These are phyloP conservation scores for Penicillium robsamsonii DNA, from an alignment of 495 filamentous ascomycete species.

Conservation along the genomic window DNA sequence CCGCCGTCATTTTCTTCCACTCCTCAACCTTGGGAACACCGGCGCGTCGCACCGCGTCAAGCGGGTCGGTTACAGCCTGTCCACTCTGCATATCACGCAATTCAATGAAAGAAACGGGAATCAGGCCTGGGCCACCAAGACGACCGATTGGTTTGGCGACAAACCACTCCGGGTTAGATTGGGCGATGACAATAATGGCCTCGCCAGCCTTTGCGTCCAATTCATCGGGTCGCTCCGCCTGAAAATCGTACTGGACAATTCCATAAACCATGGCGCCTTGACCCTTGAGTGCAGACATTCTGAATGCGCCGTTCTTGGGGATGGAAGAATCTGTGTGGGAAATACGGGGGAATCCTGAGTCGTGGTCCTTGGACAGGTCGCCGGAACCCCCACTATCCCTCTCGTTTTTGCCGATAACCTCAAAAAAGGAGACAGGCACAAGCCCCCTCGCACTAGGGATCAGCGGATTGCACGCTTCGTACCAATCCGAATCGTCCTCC, in stretches of 20 bases:
- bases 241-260: slow-evolving; percentile 95
- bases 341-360: slow-evolving; percentile 69
- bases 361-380: slow-evolving; percentile 63
- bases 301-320: slow-evolving; percentile 38
- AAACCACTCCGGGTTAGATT: slow-evolving; percentile 99
- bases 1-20: slow-evolving; percentile 99
- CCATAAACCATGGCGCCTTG: slow-evolving; percentile 90
- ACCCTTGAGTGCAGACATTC: slow-evolving; percentile 58
- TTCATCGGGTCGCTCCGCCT: slow-evolving; percentile 91
- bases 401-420: slow-evolving; percentile 84
- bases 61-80: slow-evolving; percentile 74
- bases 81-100: slow-evolving; percentile 91
- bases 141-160: slow-evolving; percentile 97
- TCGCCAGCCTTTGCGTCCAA: slow-evolving; percentile 93
- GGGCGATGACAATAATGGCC: slow-evolving; percentile 96
- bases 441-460: slow-evolving; percentile 84
- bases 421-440: slow-evolving; percentile 91
- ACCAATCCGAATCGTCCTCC: slow-evolving; percentile 94
- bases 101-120: slow-evolving; percentile 96
- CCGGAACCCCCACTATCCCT: slow-evolving; percentile 75
- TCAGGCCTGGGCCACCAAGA: slow-evolving; percentile 88
- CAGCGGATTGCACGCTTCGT: slow-evolving; percentile 96
- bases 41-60: slow-evolving; percentile 82
- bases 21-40: slow-evolving; percentile 98
- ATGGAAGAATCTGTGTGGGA: slow-evolving; percentile 34